These are phyloP conservation scores for Neostapfia colusana DNA, from an alignment of 176 grass and related monocot genomes.

Conservation along the genomic window DNA sequence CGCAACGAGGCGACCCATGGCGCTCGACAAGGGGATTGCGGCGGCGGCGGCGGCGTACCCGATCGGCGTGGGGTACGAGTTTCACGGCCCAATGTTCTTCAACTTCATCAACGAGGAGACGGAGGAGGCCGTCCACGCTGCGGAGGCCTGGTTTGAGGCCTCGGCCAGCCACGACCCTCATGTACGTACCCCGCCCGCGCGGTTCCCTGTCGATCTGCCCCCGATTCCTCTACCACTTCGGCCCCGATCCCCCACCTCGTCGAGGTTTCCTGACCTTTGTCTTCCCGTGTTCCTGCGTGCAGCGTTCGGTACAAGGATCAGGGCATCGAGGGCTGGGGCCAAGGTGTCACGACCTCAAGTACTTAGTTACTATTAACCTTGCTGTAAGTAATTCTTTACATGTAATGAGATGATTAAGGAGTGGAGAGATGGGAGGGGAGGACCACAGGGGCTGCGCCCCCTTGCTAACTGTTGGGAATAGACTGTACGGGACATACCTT, in stretches of 20 bases:
- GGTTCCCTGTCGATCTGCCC: background rate
- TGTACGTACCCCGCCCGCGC: slow-evolving; percentile 39
- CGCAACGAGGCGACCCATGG: no score
- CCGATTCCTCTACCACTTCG: background rate
- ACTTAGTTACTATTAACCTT: no score
- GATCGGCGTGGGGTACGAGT: no score
- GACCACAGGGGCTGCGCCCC: no score
- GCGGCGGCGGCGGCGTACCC: no score
- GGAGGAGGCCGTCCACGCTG: slow-evolving; percentile 51
- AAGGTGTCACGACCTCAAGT: no score
- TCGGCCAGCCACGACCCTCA: slow-evolving; percentile 66
- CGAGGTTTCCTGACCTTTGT: background rate
- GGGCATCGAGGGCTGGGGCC: slow-evolving; percentile 51
- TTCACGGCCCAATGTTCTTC: slow-evolving; percentile 56
- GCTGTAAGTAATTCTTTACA: no score
- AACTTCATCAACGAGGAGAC: slow-evolving; percentile 73
- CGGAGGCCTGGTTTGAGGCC: slow-evolving; percentile 82
- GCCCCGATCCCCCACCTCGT: background rate
- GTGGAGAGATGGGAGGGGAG: no score
- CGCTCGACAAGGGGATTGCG: no score
- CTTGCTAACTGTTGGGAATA: no score
- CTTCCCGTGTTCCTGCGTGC: background rate
- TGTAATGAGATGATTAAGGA: no score
- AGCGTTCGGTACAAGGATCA: slow-evolving; percentile 79
- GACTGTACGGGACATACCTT: no score